phyloP scores from a whole-genome alignment of 2,329 filamentous ascomycete species.

The Sodiomyces alkalinus region DNA sequence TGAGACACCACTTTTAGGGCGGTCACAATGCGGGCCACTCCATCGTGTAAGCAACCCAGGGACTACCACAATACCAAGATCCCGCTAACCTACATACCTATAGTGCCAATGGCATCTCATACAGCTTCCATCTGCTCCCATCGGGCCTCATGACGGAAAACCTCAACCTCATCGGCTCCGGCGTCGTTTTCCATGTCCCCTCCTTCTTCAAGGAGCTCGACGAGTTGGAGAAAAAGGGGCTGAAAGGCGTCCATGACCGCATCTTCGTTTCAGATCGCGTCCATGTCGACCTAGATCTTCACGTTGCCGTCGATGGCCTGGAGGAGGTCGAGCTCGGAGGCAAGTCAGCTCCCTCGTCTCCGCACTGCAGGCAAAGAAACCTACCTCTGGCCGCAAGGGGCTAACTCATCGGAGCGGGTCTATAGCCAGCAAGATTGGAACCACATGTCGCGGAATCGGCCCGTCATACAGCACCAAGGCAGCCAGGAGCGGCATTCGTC shows the following conservation, averaged over 20 bases:
- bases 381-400: too few relatives aligned
- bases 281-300: constrained; percentile 50
- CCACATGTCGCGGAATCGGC: constrained; percentile 1
- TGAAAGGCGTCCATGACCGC: constrained; percentile 22
- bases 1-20: constrained; percentile 1
- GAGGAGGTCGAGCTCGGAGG: constrained; percentile 39
- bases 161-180: constrained; percentile 1
- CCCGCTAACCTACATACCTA: neutral
- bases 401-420: too few relatives aligned
- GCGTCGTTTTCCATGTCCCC: constrained; percentile 1
- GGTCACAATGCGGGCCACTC: constrained; percentile 6
- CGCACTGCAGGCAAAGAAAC: too few relatives aligned
- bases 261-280: constrained; percentile 50
- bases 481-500: constrained; percentile 43
- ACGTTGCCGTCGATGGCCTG: constrained; percentile 53
- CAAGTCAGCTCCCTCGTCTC: too few relatives aligned
- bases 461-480: constrained; percentile 33
- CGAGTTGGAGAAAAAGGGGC: constrained; percentile 12
- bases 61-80: too few relatives aligned
- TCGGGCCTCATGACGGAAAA: constrained; percentile 2
- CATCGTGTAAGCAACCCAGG: neutral
- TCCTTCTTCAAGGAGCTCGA: constrained; percentile 1
- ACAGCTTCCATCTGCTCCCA: constrained; percentile 1
- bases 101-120: neutral
- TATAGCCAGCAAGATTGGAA: constrained; percentile 4